Percentiles rank a stretch among this genome's conserved stretches.
Conservation (phyloP, 1,284 basidiomycete species). For the Ustanciosporium gigantosporum region DNA sequence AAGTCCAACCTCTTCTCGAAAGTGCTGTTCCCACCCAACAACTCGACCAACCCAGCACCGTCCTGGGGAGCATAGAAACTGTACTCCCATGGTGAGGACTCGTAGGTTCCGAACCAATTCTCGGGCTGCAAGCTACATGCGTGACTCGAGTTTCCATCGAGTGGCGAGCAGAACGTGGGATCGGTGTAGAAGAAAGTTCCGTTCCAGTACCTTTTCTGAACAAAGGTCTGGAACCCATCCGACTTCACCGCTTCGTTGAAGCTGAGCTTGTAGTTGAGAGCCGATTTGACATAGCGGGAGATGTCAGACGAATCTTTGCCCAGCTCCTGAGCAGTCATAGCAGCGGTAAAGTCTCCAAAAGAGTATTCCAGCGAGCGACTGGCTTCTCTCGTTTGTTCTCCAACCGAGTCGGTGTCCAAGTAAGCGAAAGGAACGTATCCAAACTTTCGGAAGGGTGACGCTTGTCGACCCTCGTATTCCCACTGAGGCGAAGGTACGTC, state of each 20-base stretch:
- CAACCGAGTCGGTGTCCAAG: conserved; percentile 39
- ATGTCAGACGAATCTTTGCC: conserved; percentile 20
- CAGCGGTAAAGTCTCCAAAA: conserved; percentile 65
- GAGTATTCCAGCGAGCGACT: conserved; percentile 59
- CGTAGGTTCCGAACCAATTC: conserved; percentile 46
- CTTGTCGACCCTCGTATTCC: conserved; percentile 47
- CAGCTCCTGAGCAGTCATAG: conserved; percentile 35
- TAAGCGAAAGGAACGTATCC: conserved; percentile 49
- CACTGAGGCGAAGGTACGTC: conserved; percentile 62
- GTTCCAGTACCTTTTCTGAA: conserved; percentile 42
- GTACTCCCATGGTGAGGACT: conserved; percentile 50
- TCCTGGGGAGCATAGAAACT: conserved; percentile 50
- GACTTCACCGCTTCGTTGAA: conserved; percentile 30
- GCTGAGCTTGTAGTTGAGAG: conserved; percentile 48
- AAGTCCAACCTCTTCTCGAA: conserved; percentile 48
- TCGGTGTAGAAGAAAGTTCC: conserved; percentile 39
- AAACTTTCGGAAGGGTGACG: conserved; percentile 33
- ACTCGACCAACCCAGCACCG: conserved; percentile 38
- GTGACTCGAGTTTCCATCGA: conserved; percentile 28
- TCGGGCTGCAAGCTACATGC: conserved; percentile 46
- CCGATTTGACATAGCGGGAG: conserved; percentile 14
- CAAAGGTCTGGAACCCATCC: conserved; percentile 42
- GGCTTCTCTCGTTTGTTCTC: conserved; percentile 47
- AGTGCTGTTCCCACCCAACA: conserved; percentile 33
- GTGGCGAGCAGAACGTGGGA: conserved; percentile 46